Base-by-base conservation (phyloP, 352 stramenopile genomes). In the Plasmopara halstedii region DNA sequence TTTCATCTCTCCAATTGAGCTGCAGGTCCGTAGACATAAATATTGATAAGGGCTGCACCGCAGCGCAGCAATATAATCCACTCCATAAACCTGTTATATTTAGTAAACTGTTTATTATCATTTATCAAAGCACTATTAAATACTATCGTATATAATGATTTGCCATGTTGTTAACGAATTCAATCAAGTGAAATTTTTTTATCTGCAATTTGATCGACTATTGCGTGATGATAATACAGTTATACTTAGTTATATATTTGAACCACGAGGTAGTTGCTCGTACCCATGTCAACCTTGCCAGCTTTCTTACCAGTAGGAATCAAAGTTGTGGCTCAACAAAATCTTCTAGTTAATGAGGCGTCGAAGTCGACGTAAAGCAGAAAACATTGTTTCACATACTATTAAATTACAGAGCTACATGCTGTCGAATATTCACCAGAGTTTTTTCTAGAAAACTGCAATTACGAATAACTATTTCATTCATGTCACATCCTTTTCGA, bases 201-300 rank as follows among this genome's bases (percentile, higher is more conserved):
- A n/a, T n/a, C n/a, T 93, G 49, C 78, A 93, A 54, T 88, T 93
- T 50, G 82, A 93, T 45, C 66, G 72, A 3, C 56, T 93, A 2
- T 90, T 79, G 19, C 69, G 82, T 0, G 82, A 93, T 56, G 82
- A 93, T 56, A 93, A 93, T 48, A 89, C 79, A 15, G 69, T 90
- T 4, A 37, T 93, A 46, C 66, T 93, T 15, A 62, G n/a, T 93
- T 32, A 76, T 91, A 52, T 91, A 83, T 17, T 62, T 62, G 8
- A 88, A 76, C 29, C 76, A 79, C 18, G 77, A 93, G 40, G 78
- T 89, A 15, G 67, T 93, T n/a, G 78, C 76, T 7, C 67, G 76
- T 2, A 93, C 79, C 10, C 71, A 88, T 22, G 77, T 93, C 17
- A 93, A 93, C 42, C 56, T 93, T 9, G 82, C 82, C 18, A 83